Percentiles rank a stretch among this genome's conserved stretches.
Conservation (phyloP, 495 filamentous ascomycete genomes). For the Gamarada debralockiae region DNA sequence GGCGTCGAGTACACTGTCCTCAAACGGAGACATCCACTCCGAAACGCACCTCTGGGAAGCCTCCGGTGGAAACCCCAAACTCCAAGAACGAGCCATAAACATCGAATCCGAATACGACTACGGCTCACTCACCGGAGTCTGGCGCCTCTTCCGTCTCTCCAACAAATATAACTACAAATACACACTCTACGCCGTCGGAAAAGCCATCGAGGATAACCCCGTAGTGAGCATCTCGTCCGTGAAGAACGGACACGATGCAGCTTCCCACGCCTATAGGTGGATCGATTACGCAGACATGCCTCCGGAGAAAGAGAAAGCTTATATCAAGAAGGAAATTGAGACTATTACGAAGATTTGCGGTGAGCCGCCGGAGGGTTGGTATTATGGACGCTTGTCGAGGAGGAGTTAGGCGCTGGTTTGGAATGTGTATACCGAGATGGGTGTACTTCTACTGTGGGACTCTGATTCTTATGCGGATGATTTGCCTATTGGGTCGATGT, state of each 20-base stretch:
- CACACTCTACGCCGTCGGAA: slow-evolving; percentile 35
- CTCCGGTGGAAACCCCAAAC: slow-evolving; percentile 23
- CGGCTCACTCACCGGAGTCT: slow-evolving; percentile 33
- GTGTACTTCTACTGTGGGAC: slow-evolving; percentile 30
- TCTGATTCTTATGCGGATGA: slow-evolving; percentile 38
- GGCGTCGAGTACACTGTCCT: slow-evolving; percentile 32
- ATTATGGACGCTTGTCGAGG: slow-evolving; percentile 33
- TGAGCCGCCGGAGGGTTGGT: slow-evolving; percentile 34
- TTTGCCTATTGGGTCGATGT: slow-evolving; percentile 41
- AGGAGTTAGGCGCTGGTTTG: slow-evolving; percentile 30
- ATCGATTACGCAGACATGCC: slow-evolving; percentile 33
- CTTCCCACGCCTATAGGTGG: slow-evolving; percentile 36
- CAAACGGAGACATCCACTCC: slow-evolving; percentile 30
- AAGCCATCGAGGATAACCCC: slow-evolving; percentile 33
- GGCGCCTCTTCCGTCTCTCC: slow-evolving; percentile 36
- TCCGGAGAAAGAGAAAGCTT: slow-evolving; percentile 35
- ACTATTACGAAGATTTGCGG: slow-evolving; percentile 31
- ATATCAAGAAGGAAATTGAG: slow-evolving; percentile 33
- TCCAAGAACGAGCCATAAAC: slow-evolving; percentile 32
- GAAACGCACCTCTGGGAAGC: slow-evolving; percentile 34
- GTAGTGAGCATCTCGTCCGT: slow-evolving; percentile 29
- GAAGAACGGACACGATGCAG: slow-evolving; percentile 35
- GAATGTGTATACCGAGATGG: slow-evolving; percentile 36
- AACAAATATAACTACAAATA: slow-evolving; percentile 34
- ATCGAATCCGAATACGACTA: slow-evolving; percentile 39